A percentile compares a stretch with the other conserved stretches of the same genome.
phyloP scores from a whole-genome alignment of 108 stramenopile genomes.

The Cylindrotheca closterium region DNA sequence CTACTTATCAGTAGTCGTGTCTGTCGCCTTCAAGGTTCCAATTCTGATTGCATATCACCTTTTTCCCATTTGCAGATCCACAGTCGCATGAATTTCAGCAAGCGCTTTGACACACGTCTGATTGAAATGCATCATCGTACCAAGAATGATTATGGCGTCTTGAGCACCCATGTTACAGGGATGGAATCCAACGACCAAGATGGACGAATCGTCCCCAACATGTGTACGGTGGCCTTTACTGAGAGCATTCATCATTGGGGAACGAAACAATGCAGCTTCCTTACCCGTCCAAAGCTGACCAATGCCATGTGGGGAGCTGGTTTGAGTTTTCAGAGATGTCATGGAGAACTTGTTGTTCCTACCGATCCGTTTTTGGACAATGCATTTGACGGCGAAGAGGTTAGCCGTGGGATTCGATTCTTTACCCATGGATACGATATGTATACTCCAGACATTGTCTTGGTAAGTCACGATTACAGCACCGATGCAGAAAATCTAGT shows the following conservation, averaged over 20 bases:
- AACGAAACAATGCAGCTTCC: constrained; percentile 56
- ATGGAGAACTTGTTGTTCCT: constrained; percentile 84
- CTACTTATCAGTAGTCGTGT: too few relatives aligned
- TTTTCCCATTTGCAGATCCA: too few relatives aligned
- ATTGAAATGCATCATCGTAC: constrained; percentile 72
- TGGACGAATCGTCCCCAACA: constrained; percentile 55
- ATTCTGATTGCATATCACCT: too few relatives aligned
- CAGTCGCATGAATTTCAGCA: constrained; percentile 79
- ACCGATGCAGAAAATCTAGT: constrained; percentile 60
- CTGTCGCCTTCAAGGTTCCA: too few relatives aligned
- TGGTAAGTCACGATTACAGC: constrained; percentile 83
- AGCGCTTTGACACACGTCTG: constrained; percentile 57
- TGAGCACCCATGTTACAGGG: constrained; percentile 80
- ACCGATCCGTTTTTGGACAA: constrained; percentile 80
- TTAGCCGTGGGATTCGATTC: constrained; percentile 72
- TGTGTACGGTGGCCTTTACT: constrained; percentile 73
- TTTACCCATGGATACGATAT: constrained; percentile 92
- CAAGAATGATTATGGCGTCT: constrained; percentile 87
- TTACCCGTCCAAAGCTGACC: constrained; percentile 70
- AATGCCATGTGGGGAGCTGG: constrained; percentile 83
- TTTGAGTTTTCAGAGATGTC: constrained; percentile 71
- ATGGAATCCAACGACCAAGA: constrained; percentile 58
- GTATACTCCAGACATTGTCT: constrained; percentile 79
- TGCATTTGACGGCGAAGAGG: constrained; percentile 92
- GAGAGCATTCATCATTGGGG: constrained; percentile 58